These are phyloP conservation scores for Iodosphaeria phyllophila DNA, from an alignment of 2,329 filamentous ascomycete genomes.

Conservation along the genomic window DNA sequence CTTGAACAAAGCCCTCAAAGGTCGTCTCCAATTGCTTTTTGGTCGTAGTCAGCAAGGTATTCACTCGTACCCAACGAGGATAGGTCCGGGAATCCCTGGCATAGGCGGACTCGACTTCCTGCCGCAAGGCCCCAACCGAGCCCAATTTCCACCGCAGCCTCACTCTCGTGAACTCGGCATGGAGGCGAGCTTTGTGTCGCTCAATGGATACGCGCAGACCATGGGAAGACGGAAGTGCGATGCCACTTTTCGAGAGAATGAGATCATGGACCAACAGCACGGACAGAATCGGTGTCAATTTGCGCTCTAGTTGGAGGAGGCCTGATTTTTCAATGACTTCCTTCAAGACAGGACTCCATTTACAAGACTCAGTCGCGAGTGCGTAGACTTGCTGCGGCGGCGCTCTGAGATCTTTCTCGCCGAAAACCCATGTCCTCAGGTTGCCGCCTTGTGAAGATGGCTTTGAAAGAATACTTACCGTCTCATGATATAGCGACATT, in stretches of 20 bases:
- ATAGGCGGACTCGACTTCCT: constrained; percentile 33
- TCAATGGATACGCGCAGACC: constrained; percentile 59
- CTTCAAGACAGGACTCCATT: constrained; percentile 75
- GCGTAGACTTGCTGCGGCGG: constrained; percentile 72
- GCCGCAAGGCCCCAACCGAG: constrained; percentile 46
- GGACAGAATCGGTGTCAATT: constrained; percentile 67
- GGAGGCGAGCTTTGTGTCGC: constrained; percentile 63
- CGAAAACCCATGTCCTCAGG: constrained; percentile 71
- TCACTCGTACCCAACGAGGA: constrained; percentile 86
- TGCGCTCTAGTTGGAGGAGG: constrained; percentile 62
- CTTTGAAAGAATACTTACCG: constrained; percentile 52
- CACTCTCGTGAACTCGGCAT: constrained; percentile 65
- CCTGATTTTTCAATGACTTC: constrained; percentile 75
- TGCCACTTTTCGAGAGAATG: constrained; percentile 61
- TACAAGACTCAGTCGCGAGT: constrained; percentile 66
- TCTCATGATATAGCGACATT: constrained; percentile 95
- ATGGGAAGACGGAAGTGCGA: constrained; percentile 65
- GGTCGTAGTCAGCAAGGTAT: constrained; percentile 54
- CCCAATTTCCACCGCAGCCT: constrained; percentile 53
- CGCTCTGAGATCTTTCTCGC: constrained; percentile 55
- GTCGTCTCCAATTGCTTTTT: constrained; percentile 56
- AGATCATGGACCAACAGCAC: constrained; percentile 76
- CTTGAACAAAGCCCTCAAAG: constrained; percentile 44
- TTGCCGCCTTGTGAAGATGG: constrained; percentile 54
- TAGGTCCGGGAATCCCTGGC: constrained; percentile 33